phyloP scores from a whole-genome alignment of 2,329 filamentous ascomycete species.

The Neonectria ditissima region DNA sequence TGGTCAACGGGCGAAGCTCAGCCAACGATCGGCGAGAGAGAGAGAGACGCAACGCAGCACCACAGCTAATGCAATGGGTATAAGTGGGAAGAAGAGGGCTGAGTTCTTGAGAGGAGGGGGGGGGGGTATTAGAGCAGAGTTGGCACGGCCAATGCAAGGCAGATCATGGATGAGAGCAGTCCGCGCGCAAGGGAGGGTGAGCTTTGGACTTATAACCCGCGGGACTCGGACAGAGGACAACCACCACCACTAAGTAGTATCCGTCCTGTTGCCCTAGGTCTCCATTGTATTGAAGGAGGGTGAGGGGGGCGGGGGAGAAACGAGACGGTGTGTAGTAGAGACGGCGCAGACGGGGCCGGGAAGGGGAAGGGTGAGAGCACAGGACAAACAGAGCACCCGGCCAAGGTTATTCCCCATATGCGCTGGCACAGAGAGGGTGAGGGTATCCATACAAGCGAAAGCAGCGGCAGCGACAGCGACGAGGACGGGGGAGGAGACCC shows the following conservation, averaged over 20 bases:
- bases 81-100: not conserved
- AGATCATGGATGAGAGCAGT: not conserved
- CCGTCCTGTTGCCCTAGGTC: conserved; percentile 1
- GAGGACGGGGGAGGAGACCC: conserved; percentile 21
- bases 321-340: conserved; percentile 34
- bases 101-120: not conserved
- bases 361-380: conserved; percentile 40
- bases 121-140: conserved; percentile 2
- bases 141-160: conserved; percentile 4
- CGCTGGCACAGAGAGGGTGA: conserved; percentile 40
- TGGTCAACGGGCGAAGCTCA: conserved; percentile 41
- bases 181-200: conserved; percentile 25
- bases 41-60: conserved; percentile 4
- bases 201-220: conserved; percentile 25
- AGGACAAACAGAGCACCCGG: conserved; percentile 35
- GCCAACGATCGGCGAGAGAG: conserved; percentile 38
- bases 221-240: conserved; percentile 18
- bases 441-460: conserved; percentile 33
- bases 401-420: conserved; percentile 39
- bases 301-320: conserved; percentile 24
- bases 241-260: conserved; percentile 2
- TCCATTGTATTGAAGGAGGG: conserved; percentile 27
- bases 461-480: conserved; percentile 2
- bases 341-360: conserved; percentile 36
- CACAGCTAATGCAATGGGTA: not conserved